phyloP scores from a whole-genome alignment of 768 basidiomycete genomes.

The Nidula microcarpa region DNA sequence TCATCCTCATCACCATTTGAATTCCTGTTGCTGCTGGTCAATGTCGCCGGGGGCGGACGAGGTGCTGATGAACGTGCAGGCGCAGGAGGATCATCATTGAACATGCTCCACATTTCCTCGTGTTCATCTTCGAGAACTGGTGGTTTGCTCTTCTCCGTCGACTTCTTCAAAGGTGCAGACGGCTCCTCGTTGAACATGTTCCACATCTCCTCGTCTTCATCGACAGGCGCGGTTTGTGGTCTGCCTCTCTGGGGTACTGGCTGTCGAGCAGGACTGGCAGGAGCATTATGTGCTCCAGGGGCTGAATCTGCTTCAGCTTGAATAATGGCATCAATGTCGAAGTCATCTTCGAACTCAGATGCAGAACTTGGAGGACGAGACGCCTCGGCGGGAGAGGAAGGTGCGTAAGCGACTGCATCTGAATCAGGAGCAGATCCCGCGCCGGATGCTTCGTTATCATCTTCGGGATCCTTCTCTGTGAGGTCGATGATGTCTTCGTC shows the following conservation, averaged over 20 bases:
- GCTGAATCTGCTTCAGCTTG: slow-evolving; percentile 35
- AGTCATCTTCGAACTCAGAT: slow-evolving; percentile 27
- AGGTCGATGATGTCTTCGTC: slow-evolving; percentile 14
- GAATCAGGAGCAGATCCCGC: slow-evolving; percentile 14
- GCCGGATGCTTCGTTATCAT: slow-evolving; percentile 7
- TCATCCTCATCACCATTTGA: no score
- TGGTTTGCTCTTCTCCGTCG: not conserved
- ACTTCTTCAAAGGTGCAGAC: slow-evolving; percentile 9
- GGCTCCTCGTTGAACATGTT: slow-evolving; percentile 42
- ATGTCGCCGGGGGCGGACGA: not conserved
- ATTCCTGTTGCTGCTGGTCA: no score
- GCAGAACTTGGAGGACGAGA: slow-evolving; percentile 39
- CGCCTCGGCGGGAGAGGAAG: slow-evolving; percentile 24
- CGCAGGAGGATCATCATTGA: slow-evolving; percentile 35
- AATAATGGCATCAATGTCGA: slow-evolving; percentile 45
- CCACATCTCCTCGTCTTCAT: slow-evolving; percentile 69
- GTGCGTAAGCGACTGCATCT: slow-evolving; percentile 22
- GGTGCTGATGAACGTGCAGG: slow-evolving; percentile 2
- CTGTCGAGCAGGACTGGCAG: not conserved
- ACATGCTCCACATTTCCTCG: slow-evolving; percentile 73
- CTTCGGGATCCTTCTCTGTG: slow-evolving; percentile 15
- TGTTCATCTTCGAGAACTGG: slow-evolving; percentile 33
- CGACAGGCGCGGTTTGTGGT: slow-evolving; percentile 14
- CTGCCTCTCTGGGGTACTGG: slow-evolving; percentile 4
- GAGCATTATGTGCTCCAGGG: slow-evolving; percentile 9